Conservation (phyloP, 768 basidiomycete genomes). For the Gyrodon lividus region DNA sequence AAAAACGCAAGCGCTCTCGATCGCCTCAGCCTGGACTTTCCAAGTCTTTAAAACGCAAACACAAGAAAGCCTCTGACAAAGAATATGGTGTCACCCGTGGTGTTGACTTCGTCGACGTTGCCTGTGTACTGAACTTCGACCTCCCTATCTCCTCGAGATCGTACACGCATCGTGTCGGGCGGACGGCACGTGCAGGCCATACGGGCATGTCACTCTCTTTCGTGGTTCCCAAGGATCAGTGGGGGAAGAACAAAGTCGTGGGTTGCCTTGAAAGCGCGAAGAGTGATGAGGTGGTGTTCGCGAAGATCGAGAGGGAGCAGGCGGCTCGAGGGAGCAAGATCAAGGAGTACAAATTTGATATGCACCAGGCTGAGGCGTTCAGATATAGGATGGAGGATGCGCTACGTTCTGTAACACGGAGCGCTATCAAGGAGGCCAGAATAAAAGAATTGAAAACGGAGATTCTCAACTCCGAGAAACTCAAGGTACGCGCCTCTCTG, state of each 20-base stretch:
- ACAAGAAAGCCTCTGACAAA: constrained; percentile 51
- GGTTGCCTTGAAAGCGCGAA: constrained; percentile 66
- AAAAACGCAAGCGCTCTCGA: constrained; percentile 59
- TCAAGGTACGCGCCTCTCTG: constrained; percentile 63
- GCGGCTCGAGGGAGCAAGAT: constrained; percentile 52
- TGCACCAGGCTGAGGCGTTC: constrained; percentile 96
- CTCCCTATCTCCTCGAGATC: constrained; percentile 83
- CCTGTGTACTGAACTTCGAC: constrained; percentile 98
- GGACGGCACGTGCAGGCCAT: constrained; percentile 94
- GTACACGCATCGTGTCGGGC: constrained; percentile 94
- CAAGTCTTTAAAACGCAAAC: constrained; percentile 53
- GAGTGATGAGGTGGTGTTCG: constrained; percentile 65
- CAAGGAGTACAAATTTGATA: constrained; percentile 92
- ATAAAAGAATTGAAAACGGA: constrained; percentile 93
- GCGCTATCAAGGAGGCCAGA: constrained; percentile 84
- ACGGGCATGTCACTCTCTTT: constrained; percentile 91
- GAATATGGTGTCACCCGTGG: constrained; percentile 96
- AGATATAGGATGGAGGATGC: constrained; percentile 98
- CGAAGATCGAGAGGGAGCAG: constrained; percentile 75
- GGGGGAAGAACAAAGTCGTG: constrained; percentile 75
- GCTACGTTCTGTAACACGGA: constrained; percentile 81
- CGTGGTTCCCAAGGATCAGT: constrained; percentile 66
- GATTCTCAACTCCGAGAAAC: constrained; percentile 91
- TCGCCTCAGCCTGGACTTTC: constrained; percentile 38
- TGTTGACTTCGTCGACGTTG: constrained; percentile 94